Evolutionary conservation across 106 monocot genomes (phyloP).

Genomic region (Allium fistulosum): DNA sequence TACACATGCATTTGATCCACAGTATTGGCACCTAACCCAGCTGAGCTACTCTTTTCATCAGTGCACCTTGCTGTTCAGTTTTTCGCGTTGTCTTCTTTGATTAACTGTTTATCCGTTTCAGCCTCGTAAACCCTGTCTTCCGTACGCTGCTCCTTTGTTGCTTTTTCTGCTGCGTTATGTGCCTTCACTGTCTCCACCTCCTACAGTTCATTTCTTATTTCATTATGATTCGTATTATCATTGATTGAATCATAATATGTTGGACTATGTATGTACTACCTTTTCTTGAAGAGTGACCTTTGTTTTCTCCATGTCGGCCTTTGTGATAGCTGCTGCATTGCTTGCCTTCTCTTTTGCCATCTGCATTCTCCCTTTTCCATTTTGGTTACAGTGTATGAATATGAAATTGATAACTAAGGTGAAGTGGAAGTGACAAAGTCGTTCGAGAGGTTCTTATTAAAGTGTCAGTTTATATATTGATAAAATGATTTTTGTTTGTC

Average conservation of each 20-base stretch:
- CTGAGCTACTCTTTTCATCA: neutral
- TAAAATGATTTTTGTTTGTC: too few species aligned
- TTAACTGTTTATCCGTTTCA: neutral
- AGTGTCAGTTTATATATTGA: too few species aligned
- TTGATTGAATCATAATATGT: neutral
- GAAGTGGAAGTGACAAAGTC: neutral
- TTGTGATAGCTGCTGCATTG: slow-evolving; percentile 44
- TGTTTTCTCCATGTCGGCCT: slow-evolving; percentile 59
- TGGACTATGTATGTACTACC: slow-evolving; percentile 8
- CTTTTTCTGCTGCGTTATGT: neutral
- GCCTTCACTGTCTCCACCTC: slow-evolving; percentile 4
- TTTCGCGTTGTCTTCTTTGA: neutral
- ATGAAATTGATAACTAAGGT: neutral
- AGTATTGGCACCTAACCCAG: neutral
- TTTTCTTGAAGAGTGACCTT: slow-evolving; percentile 47
- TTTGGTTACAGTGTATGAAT: neutral
- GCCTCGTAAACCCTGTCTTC: neutral
- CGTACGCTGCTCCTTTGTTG: neutral
- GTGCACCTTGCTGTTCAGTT: neutral
- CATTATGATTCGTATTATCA: neutral
- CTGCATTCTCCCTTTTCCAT: slow-evolving; percentile 3
- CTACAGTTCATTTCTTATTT: neutral
- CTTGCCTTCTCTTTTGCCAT: slow-evolving; percentile 35
- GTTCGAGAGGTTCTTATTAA: neutral
- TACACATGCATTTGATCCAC: neutral